A percentile compares a stretch with the other conserved stretches of the same genome.
These are phyloP conservation scores for Kuraishia cidri DNA, from an alignment of 805 yeast species.

Conservation along the genomic window DNA sequence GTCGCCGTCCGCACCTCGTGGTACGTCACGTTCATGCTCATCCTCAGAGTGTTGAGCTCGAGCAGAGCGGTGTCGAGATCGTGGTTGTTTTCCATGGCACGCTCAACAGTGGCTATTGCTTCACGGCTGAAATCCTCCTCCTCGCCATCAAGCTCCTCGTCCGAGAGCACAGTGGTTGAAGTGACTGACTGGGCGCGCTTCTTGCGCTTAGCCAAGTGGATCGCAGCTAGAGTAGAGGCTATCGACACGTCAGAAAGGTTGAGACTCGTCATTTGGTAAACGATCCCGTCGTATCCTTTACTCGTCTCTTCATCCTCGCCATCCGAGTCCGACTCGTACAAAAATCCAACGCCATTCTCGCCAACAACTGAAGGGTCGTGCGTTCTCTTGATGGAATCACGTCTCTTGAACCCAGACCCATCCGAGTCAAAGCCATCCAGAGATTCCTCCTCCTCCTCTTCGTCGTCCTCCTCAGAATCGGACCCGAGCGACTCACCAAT, in stretches of 20 bases:
- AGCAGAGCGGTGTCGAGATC: constrained; percentile 87
- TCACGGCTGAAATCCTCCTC: constrained; percentile 80
- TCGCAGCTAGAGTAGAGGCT: constrained; percentile 30
- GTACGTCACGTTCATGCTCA: constrained; percentile 95
- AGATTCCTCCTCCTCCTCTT: constrained; percentile 8
- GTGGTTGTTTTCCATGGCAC: constrained; percentile 90
- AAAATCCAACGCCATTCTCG: constrained; percentile 38
- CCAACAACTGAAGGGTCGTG: constrained; percentile 31
- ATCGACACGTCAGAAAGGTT: constrained; percentile 46
- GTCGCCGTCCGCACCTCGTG: constrained; percentile 88
- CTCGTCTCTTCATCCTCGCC: constrained; percentile 34
- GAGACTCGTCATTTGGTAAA: constrained; percentile 31
- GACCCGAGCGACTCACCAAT: constrained; percentile 17
- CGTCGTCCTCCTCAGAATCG: constrained; percentile 17
- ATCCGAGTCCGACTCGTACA: constrained; percentile 33
- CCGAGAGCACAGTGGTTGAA: constrained; percentile 29
- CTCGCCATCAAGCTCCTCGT: constrained; percentile 28
- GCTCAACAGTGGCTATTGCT: constrained; percentile 87
- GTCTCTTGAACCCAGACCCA: constrained; percentile 21
- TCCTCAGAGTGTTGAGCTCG: constrained; percentile 88
- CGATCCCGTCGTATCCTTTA: constrained; percentile 24
- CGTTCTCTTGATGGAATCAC: constrained; percentile 8
- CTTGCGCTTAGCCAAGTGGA: constrained; percentile 22
- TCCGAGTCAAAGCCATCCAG: constrained; percentile 10
- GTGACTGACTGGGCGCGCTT: constrained; percentile 26